These are phyloP conservation scores for Thalia dealbata DNA, from an alignment of 176 grass and related monocot species.

Conservation along the genomic window DNA sequence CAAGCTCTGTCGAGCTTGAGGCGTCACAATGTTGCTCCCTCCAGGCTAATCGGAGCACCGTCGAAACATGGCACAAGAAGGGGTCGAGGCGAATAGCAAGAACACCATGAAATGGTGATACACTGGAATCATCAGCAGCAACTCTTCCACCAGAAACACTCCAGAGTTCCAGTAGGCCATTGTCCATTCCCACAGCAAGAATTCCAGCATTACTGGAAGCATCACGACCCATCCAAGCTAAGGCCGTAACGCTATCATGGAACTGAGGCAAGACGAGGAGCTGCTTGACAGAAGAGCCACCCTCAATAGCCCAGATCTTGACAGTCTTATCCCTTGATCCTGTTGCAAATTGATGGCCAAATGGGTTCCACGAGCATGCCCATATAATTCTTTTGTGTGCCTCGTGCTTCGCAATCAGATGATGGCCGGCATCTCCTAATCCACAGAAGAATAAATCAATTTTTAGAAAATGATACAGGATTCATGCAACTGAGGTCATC, in stretches of 20 bases:
- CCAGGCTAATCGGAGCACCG: slow-evolving; percentile 62
- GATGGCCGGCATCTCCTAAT: slow-evolving; percentile 39
- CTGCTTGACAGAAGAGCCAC: slow-evolving; percentile 52
- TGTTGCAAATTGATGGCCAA: slow-evolving; percentile 80
- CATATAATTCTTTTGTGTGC: slow-evolving; percentile 96
- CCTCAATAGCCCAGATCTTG: slow-evolving; percentile 71
- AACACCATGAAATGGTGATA: slow-evolving; percentile 22
- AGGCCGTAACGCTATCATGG: slow-evolving; percentile 80
- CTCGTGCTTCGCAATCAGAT: slow-evolving; percentile 62
- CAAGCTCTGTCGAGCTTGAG: slow-evolving; percentile 34
- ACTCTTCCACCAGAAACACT: slow-evolving; percentile 33
- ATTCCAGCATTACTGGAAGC: slow-evolving; percentile 37
- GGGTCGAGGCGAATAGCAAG: slow-evolving; percentile 52
- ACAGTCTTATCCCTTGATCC: slow-evolving; percentile 94
- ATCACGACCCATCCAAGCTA: slow-evolving; percentile 65
- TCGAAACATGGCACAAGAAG: slow-evolving; percentile 63
- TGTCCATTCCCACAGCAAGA: slow-evolving; percentile 77
- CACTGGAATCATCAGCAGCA: background rate
- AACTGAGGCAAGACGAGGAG: slow-evolving; percentile 64
- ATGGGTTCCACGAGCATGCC: slow-evolving; percentile 91
- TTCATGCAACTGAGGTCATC: background rate
- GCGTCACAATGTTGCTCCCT: slow-evolving; percentile 28
- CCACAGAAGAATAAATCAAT: slow-evolving; percentile 12
- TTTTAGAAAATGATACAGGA: background rate
- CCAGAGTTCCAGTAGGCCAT: slow-evolving; percentile 91